Conservation (phyloP, 2,329 filamentous ascomycete genomes). For the Pleurostoma richardsiae region DNA sequence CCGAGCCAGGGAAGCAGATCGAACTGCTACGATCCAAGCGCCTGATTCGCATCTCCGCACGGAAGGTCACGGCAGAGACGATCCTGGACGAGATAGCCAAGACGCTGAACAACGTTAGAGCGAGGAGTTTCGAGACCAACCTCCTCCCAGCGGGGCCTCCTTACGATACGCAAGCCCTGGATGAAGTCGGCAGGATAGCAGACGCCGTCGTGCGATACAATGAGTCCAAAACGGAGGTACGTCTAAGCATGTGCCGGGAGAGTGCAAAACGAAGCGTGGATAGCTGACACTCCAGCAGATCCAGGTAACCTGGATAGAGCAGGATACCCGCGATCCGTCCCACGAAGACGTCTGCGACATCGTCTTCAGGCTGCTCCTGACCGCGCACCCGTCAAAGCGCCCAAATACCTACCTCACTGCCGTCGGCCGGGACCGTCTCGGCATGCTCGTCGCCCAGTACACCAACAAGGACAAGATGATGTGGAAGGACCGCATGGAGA, state of each 20-base stretch:
- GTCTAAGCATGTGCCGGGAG: neutral
- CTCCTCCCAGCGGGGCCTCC: constrained; percentile 16
- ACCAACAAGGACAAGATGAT: constrained; percentile 21
- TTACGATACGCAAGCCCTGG: constrained; percentile 17
- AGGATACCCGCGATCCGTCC: constrained; percentile 11
- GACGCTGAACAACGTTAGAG: constrained; percentile 18
- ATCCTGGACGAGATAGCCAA: constrained; percentile 26
- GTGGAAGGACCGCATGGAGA: constrained; percentile 27
- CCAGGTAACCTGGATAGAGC: constrained; percentile 36
- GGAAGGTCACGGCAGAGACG: constrained; percentile 25
- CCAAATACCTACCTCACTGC: constrained; percentile 14
- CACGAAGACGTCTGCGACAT: constrained; percentile 37
- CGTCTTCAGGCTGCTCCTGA: constrained; percentile 39
- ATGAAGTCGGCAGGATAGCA: constrained; percentile 31
- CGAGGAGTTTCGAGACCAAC: constrained; percentile 15
- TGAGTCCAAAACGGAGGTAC: constrained; percentile 13
- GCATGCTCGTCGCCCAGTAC: constrained; percentile 23
- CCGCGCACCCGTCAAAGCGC: constrained; percentile 18
- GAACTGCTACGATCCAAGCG: constrained; percentile 22
- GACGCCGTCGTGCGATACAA: constrained; percentile 31
- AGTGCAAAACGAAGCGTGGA: neutral
- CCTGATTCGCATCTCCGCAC: constrained; percentile 27
- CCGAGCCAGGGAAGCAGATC: constrained; percentile 29
- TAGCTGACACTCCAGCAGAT: constrained; percentile 14
- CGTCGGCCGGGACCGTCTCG: constrained; percentile 4